Evolutionary conservation across 257 asterid genomes (phyloP).

Genomic region (Mitragyna speciosa): DNA sequence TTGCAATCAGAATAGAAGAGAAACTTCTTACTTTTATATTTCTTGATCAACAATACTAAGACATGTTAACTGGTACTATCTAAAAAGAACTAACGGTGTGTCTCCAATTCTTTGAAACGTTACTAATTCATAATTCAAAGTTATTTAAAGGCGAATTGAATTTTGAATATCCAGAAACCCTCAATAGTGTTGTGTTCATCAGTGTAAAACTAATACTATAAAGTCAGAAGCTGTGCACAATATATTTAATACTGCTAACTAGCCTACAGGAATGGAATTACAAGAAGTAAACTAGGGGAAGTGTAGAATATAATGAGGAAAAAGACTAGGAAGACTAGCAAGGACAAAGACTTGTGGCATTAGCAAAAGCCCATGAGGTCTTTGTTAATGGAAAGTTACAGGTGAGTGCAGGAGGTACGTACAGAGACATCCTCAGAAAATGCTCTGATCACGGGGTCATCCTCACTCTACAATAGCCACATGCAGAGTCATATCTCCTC

Average conservation of each 20-base stretch:
- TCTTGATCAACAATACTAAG: neutral
- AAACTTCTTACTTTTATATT: neutral
- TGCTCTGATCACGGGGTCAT: slow-evolving; percentile 14
- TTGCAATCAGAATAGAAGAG: neutral
- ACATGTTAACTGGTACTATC: neutral
- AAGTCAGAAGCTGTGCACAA: neutral
- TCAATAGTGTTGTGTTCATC: too few relatives aligned
- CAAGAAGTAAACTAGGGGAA: slow-evolving; percentile 2
- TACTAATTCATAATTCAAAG: neutral
- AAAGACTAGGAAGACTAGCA: slow-evolving; percentile 20
- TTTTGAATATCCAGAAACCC: too few relatives aligned
- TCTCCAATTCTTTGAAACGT: neutral
- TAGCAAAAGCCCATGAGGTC: slow-evolving; percentile 7
- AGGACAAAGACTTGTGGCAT: slow-evolving; percentile 25
- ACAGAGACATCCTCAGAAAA: slow-evolving; percentile 8
- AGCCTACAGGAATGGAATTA: neutral
- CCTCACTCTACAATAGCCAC: neutral
- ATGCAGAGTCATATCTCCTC: neutral
- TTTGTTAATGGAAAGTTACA: slow-evolving; percentile 21
- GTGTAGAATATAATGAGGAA: slow-evolving; percentile 19
- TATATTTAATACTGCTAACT: neutral
- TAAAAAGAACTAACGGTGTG: neutral
- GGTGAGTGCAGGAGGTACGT: neutral
- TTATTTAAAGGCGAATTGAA: neutral
- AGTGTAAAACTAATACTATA: too few relatives aligned